These are phyloP conservation scores for Lagerstroemia speciosa DNA, from an alignment of 345 rosid genomes.

Conservation along the genomic window DNA sequence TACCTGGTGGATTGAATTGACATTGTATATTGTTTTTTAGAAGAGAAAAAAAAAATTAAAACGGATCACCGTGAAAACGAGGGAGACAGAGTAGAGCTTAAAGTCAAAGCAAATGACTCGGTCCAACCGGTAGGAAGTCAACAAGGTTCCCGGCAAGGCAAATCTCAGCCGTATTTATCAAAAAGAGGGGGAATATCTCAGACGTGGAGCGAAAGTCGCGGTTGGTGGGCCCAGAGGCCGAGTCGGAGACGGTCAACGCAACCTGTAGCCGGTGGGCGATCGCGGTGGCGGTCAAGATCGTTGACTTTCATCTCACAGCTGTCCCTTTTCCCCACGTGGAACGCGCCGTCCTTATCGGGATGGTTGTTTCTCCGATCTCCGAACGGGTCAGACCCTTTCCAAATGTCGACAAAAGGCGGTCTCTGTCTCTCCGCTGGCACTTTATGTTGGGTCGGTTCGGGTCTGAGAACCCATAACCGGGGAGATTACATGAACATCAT, in stretches of 20 bases:
- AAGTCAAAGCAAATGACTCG: background rate
- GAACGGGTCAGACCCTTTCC: background rate
- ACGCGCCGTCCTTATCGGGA: background rate
- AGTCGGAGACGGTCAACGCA: background rate
- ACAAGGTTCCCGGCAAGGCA: too few species aligned
- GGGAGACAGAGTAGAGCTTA: background rate
- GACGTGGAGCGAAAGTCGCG: background rate
- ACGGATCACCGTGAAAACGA: too few species aligned
- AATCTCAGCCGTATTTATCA: too few species aligned
- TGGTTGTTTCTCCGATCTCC: background rate
- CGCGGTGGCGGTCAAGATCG: background rate
- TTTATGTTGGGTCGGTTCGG: background rate
- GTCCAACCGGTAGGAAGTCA: background rate
- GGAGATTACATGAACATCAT: too few species aligned
- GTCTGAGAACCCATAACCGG: background rate
- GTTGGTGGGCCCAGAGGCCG: background rate
- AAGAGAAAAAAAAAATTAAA: too few species aligned
- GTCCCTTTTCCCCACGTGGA: background rate
- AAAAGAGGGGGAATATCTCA: too few species aligned
- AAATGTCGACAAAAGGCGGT: too few species aligned
- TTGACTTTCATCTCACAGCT: background rate
- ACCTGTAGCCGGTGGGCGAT: background rate
- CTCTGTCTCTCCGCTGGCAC: too few species aligned
- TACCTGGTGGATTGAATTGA: too few species aligned
- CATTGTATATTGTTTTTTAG: too few species aligned